Evolutionary conservation across 768 basidiomycete species (phyloP).

Genomic region (Russula olivacea): DNA sequence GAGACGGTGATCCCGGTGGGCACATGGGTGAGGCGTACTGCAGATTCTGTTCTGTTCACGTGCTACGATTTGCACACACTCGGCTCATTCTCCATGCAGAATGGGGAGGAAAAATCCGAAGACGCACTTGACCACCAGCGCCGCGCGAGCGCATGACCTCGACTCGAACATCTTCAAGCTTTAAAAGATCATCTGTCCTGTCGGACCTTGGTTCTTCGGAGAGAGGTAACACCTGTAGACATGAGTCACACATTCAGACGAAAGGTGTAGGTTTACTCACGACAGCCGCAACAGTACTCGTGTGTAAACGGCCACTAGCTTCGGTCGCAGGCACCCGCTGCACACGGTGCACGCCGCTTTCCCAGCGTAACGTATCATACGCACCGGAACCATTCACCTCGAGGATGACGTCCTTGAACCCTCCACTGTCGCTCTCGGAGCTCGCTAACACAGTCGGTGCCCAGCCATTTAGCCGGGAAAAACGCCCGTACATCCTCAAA

Average conservation of each 20-base stretch:
- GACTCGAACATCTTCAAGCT: slow-evolving; percentile 78
- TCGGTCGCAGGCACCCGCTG: slow-evolving; percentile 93
- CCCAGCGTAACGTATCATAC: slow-evolving; percentile 78
- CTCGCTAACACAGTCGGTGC: slow-evolving; percentile 51
- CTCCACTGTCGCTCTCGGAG: slow-evolving; percentile 54
- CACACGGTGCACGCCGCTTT: slow-evolving; percentile 94
- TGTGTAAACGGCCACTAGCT: slow-evolving; percentile 80
- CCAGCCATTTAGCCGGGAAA: slow-evolving; percentile 56
- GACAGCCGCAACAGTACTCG: slow-evolving; percentile 82
- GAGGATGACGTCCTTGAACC: slow-evolving; percentile 70
- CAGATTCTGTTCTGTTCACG: slow-evolving; percentile 98
- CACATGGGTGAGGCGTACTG: slow-evolving; percentile 87
- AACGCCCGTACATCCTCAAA: slow-evolving; percentile 73
- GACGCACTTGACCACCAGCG: slow-evolving; percentile 84
- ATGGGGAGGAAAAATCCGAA: too few species aligned
- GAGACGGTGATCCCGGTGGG: slow-evolving; percentile 93
- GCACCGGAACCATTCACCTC: slow-evolving; percentile 74
- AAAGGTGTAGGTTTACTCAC: slow-evolving; percentile 40
- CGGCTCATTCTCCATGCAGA: background rate
- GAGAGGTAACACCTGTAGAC: slow-evolving; percentile 75
- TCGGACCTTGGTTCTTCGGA: slow-evolving; percentile 50
- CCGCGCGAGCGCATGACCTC: slow-evolving; percentile 98
- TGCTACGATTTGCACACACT: slow-evolving; percentile 46
- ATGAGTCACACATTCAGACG: background rate
- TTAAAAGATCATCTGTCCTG: slow-evolving; percentile 58